Evolutionary conservation across 1,284 basidiomycete genomes (phyloP).

Genomic region (Golubevia pallescens): DNA sequence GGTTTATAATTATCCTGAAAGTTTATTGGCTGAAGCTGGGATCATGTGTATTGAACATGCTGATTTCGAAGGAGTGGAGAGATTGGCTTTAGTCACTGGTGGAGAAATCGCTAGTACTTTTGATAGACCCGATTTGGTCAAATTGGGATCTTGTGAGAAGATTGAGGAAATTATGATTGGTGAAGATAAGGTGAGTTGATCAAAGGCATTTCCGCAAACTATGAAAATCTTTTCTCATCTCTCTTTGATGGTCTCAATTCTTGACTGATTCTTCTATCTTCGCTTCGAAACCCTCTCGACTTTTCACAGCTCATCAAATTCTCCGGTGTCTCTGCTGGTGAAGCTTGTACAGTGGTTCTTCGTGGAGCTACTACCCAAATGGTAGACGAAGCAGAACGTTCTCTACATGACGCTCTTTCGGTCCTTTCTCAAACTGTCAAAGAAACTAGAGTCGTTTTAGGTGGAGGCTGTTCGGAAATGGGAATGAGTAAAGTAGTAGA

Average conservation of each 20-base stretch:
- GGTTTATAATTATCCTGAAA: constrained; percentile 64
- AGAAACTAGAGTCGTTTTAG: constrained; percentile 53
- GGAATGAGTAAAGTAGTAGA: constrained; percentile 59
- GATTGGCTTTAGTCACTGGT: constrained; percentile 58
- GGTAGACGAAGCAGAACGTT: constrained; percentile 64
- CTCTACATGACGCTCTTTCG: constrained; percentile 59
- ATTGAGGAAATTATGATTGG: constrained; percentile 64
- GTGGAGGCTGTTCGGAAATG: constrained; percentile 63
- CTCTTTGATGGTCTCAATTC: too few relatives aligned
- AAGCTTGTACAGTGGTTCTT: constrained; percentile 62
- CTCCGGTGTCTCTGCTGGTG: constrained; percentile 57
- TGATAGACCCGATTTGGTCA: constrained; percentile 59
- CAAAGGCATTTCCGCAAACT: neutral
- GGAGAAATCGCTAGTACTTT: constrained; percentile 62
- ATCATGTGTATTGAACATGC: constrained; percentile 64
- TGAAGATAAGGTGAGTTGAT: constrained; percentile 35
- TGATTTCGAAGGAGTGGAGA: constrained; percentile 63
- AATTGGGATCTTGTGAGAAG: constrained; percentile 48
- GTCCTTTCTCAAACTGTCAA: constrained; percentile 62
- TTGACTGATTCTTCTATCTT: neutral
- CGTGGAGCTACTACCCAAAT: constrained; percentile 60
- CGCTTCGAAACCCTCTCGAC: neutral
- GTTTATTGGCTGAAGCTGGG: constrained; percentile 55
- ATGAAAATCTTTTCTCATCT: neutral
- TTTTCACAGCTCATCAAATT: constrained; percentile 58